phyloP scores from a whole-genome alignment of 2,329 filamentous ascomycete genomes.

The Hyphodiscus sp. region DNA sequence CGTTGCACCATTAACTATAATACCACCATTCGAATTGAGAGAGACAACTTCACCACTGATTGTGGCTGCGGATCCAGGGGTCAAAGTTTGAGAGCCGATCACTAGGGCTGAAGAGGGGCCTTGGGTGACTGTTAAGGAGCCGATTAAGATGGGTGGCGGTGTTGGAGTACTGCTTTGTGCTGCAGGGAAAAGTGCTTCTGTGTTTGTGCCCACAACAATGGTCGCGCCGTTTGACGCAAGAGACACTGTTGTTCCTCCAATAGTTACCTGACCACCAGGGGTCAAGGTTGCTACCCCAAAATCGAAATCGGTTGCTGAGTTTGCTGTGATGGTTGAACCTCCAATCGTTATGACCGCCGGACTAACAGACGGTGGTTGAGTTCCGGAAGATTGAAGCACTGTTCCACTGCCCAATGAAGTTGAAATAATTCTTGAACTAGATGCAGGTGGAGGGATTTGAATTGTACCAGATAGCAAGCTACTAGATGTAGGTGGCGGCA shows the following conservation, averaged over 20 bases:
- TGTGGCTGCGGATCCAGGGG: slow-evolving; percentile 21
- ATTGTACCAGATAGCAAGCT: too few relatives aligned
- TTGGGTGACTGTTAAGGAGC: slow-evolving; percentile 16
- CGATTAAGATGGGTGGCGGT: slow-evolving; percentile 16
- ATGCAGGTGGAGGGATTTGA: too few relatives aligned
- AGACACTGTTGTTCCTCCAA: neutral
- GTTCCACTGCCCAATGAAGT: too few relatives aligned
- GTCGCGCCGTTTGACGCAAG: neutral
- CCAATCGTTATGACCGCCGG: slow-evolving; percentile 5
- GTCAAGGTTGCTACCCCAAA: slow-evolving; percentile 9
- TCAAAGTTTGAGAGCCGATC: slow-evolving; percentile 21
- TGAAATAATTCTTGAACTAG: too few relatives aligned
- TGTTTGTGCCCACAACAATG: neutral
- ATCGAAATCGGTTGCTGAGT: slow-evolving; percentile 4
- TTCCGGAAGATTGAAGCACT: too few relatives aligned
- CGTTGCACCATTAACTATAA: slow-evolving; percentile 18
- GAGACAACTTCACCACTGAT: slow-evolving; percentile 20
- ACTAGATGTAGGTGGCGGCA: too few relatives aligned
- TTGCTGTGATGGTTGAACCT: slow-evolving; percentile 6
- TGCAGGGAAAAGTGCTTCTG: neutral
- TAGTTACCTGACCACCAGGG: slow-evolving; percentile 6
- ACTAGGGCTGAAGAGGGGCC: slow-evolving; percentile 15
- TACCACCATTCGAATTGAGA: slow-evolving; percentile 12
- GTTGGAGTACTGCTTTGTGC: neutral
- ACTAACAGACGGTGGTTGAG: too few relatives aligned